Evolutionary conservation across 2,329 filamentous ascomycete species (phyloP).

Genomic region (Ascomycota sp.): DNA sequence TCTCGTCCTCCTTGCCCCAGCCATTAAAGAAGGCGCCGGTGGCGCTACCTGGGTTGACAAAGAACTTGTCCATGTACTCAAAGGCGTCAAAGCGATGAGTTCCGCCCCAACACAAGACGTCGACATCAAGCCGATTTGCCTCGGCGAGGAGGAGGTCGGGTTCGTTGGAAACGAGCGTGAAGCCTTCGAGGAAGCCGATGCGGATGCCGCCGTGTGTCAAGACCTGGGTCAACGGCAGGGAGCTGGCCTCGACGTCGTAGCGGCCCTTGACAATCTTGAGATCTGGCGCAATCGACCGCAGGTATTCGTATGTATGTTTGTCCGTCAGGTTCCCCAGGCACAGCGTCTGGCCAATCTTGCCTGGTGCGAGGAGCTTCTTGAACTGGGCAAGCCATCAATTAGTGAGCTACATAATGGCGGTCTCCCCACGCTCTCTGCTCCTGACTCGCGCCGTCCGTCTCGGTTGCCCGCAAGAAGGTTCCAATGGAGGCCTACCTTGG

Average conservation of each 20-base stretch:
- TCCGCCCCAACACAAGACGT: slow-evolving; percentile 46
- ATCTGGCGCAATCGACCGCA: slow-evolving; percentile 50
- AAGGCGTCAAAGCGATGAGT: slow-evolving; percentile 48
- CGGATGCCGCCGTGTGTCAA: slow-evolving; percentile 43
- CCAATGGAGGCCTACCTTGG: slow-evolving; percentile 38
- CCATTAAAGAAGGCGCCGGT: slow-evolving; percentile 39
- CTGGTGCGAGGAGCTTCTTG: slow-evolving; percentile 63
- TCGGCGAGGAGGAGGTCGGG: slow-evolving; percentile 44
- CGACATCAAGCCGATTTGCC: slow-evolving; percentile 44
- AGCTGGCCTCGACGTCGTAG: slow-evolving; percentile 43
- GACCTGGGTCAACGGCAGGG: slow-evolving; percentile 40
- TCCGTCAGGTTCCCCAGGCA: slow-evolving; percentile 65
- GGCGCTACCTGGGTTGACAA: slow-evolving; percentile 45
- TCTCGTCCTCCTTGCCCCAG: slow-evolving; percentile 37
- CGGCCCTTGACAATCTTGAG: slow-evolving; percentile 47
- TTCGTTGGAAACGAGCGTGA: slow-evolving; percentile 43
- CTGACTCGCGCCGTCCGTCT: neutral
- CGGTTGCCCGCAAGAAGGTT: neutral
- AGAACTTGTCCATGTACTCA: slow-evolving; percentile 55
- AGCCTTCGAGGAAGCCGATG: slow-evolving; percentile 45
- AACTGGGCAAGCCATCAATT: slow-evolving; percentile 28
- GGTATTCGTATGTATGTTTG: slow-evolving; percentile 59
- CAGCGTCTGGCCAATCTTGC: slow-evolving; percentile 63
- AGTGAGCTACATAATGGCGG: neutral
- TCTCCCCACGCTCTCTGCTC: neutral